Evolutionary conservation across 805 yeast species (phyloP).

Genomic region (Saccharomycopsis sp.): DNA sequence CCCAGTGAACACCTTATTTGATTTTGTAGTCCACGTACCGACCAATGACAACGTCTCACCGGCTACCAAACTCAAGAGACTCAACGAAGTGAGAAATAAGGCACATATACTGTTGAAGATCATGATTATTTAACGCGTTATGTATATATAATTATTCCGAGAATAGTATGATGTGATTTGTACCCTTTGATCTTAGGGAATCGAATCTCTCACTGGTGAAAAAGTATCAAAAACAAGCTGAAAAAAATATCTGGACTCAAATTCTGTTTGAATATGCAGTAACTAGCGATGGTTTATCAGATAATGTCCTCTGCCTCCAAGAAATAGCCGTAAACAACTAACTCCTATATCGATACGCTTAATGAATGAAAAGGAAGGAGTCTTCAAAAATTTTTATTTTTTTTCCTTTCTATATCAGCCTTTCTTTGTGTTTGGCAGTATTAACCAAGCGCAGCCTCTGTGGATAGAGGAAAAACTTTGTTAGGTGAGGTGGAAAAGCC

Average conservation of each 20-base stretch:
- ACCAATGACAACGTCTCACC: slow-evolving; percentile 32
- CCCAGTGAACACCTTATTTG: slow-evolving; percentile 93
- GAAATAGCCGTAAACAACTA: not conserved
- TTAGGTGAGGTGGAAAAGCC: not conserved
- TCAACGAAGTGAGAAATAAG: not conserved
- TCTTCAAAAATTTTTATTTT: not conserved
- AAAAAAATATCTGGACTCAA: not conserved
- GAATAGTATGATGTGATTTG: not conserved
- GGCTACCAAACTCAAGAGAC: not conserved
- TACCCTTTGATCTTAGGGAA: not conserved
- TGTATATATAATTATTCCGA: not conserved
- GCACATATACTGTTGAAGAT: not conserved
- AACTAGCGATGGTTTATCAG: not conserved
- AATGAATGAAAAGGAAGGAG: not conserved
- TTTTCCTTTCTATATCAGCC: not conserved
- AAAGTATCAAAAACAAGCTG: not conserved
- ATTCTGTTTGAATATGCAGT: no score
- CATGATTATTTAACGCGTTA: not conserved
- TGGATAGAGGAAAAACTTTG: not conserved
- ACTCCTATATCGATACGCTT: not conserved
- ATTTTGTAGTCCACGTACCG: slow-evolving; percentile 95
- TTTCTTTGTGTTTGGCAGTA: not conserved
- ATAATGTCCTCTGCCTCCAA: no score
- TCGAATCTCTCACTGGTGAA: not conserved
- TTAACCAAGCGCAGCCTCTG: not conserved